Base-by-base conservation (phyloP, 2,329 filamentous ascomycete genomes). In the Iodosphaeria phyllophila region DNA sequence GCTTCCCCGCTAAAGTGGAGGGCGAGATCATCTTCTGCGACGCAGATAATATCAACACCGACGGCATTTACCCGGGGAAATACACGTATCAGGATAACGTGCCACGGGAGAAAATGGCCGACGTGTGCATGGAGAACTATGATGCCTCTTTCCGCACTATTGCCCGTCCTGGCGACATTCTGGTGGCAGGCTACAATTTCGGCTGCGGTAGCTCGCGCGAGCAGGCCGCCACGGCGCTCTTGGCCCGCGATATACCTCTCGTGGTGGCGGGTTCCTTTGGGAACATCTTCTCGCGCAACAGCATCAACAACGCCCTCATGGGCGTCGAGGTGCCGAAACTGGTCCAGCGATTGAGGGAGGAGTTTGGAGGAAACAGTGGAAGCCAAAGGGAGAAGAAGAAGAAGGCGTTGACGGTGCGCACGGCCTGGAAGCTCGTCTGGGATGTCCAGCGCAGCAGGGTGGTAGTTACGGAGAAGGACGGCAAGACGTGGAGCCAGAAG, bases 71-170 rank as follows among this genome's bases (percentile, higher is more conserved):
- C 47, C 77, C 83, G 0, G 82, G 79, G 4, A 83, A 84, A 44
- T 83, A 80, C 47, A 93, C 84, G 0, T 95, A 95, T 50, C 80
- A 91, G 44, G 84, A 95, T 42, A 64, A 78, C 39, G 60, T 95
- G 1, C 54, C 76, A 0, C 56, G 52, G 1, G 74, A 80, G 32
- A 69, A 69, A 28, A 93, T 95, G 86, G 80, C 82, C 0, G 58
- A 77, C 35, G 83, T 84, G 1, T 84, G 77, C 49, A 93, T 95
- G 83, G 65, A 76, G 45, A 95, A 95, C 59, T 95, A 92, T 52
- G 86, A 95, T 44, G 52, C 63, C 0, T 45, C 56, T 0, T 93
- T 93, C 44, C 48, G 59, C 7, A 47, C 51, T 1, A 56, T 73
- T 18, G 73, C 76, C 22, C 63, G 64, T 34, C 43, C 65, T 0